Evolutionary conservation across 345 rosid species (phyloP).

Genomic region (Lepidium didymum): DNA sequence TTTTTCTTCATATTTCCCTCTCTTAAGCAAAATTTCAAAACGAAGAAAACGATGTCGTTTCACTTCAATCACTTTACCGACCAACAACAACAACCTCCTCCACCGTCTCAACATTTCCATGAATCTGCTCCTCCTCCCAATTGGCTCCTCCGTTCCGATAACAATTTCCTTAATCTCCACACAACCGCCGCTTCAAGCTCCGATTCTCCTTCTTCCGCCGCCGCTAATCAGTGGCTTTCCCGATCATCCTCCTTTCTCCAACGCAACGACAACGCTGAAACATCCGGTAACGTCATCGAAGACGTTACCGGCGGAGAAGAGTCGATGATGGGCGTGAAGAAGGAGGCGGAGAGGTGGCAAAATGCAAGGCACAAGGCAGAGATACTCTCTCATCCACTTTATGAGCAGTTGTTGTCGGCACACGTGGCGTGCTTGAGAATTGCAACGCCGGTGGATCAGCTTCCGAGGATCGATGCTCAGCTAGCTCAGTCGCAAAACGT

Average conservation of each 20-base stretch:
- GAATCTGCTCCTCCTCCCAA: constrained; percentile 44
- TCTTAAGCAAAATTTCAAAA: not conserved
- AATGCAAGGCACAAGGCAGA: constrained; percentile 75
- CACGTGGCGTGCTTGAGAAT: constrained; percentile 85
- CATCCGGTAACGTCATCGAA: constrained; percentile 40
- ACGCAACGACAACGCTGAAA: constrained; percentile 31
- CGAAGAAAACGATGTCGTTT: constrained; percentile 48
- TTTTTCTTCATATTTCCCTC: constrained; percentile 19
- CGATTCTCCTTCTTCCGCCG: constrained; percentile 33
- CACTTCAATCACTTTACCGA: constrained; percentile 65
- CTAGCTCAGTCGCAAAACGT: constrained; percentile 94
- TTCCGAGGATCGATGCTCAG: constrained; percentile 95
- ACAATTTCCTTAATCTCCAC: constrained; percentile 78
- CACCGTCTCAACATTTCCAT: constrained; percentile 32
- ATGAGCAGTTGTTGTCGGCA: constrained; percentile 82
- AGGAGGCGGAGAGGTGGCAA: constrained; percentile 61
- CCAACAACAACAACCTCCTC: constrained; percentile 35
- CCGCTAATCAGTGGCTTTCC: constrained; percentile 66
- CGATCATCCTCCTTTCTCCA: constrained; percentile 54
- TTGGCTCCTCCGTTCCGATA: constrained; percentile 72
- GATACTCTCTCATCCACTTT: constrained; percentile 78
- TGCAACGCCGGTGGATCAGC: constrained; percentile 97
- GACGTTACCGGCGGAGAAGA: constrained; percentile 35
- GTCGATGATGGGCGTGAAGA: constrained; percentile 18
- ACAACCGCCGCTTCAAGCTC: constrained; percentile 40